Evolutionary conservation across 345 rosid genomes (phyloP).

Genomic region (Turnera subulata): DNA sequence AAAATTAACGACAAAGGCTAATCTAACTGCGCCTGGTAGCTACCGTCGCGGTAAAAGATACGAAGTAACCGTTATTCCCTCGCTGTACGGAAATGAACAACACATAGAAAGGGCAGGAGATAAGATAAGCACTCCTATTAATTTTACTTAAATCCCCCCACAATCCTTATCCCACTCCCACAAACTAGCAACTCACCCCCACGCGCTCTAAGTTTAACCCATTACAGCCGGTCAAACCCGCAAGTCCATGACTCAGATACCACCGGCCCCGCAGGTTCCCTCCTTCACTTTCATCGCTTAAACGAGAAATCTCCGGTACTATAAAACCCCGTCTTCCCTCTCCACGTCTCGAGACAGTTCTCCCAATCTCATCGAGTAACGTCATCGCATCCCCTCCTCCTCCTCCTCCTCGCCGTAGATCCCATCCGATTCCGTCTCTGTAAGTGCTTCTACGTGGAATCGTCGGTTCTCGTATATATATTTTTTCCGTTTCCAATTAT

Average conservation of each 20-base stretch:
- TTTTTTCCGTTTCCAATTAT: background rate
- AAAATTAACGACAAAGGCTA: too few relatives aligned
- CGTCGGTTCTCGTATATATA: background rate
- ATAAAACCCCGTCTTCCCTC: background rate
- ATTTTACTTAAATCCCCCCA: too few relatives aligned
- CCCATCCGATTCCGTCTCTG: conserved; percentile 17
- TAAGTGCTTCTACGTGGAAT: background rate
- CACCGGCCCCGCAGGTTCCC: conserved; percentile 39
- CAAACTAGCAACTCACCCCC: too few relatives aligned
- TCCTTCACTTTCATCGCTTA: background rate
- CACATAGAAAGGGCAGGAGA: too few relatives aligned
- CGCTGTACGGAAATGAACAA: too few relatives aligned
- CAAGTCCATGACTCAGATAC: background rate
- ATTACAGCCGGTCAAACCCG: conserved; percentile 36
- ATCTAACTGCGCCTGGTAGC: too few relatives aligned
- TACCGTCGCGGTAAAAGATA: too few relatives aligned
- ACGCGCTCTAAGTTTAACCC: too few relatives aligned
- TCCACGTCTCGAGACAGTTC: conserved; percentile 14
- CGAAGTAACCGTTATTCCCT: too few relatives aligned
- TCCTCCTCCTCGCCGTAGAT: conserved; percentile 21
- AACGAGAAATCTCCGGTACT: background rate
- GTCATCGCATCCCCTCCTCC: conserved; percentile 12
- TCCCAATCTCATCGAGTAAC: conserved; percentile 14
- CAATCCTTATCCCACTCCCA: too few relatives aligned
- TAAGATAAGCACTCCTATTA: too few relatives aligned